Conservation (phyloP, 306 rosid genomes). For the Nissolia schottii region DNA sequence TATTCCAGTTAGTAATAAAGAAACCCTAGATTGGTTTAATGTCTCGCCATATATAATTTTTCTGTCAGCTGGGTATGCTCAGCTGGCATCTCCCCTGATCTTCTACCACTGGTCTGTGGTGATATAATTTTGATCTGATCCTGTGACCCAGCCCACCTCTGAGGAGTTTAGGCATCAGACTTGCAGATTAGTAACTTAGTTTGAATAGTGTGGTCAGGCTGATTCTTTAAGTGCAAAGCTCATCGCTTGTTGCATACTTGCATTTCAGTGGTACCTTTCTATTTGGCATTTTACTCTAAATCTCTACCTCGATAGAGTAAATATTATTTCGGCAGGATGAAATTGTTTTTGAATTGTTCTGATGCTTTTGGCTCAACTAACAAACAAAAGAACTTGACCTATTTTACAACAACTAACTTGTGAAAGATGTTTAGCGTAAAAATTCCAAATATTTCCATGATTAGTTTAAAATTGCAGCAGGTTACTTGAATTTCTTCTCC, state of each 20-base stretch:
- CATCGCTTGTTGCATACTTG: slow-evolving; percentile 1
- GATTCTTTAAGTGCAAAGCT: slow-evolving; percentile 12
- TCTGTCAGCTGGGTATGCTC: background rate
- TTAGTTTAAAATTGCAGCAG: slow-evolving; percentile 81
- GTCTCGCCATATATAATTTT: background rate
- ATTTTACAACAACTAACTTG: slow-evolving; percentile 13
- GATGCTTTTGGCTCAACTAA: slow-evolving; percentile 28
- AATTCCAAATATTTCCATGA: slow-evolving; percentile 43
- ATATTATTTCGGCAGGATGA: background rate
- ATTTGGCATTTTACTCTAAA: slow-evolving; percentile 2
- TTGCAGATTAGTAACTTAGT: slow-evolving; percentile 4
- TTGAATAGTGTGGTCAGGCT: slow-evolving; percentile 6
- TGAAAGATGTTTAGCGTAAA: slow-evolving; percentile 32
- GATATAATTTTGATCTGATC: background rate
- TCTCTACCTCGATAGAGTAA: background rate
- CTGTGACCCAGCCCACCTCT: background rate
- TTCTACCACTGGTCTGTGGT: background rate
- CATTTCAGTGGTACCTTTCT: slow-evolving; percentile 1
- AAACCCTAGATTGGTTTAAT: slow-evolving; percentile 12
- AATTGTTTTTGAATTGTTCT: slow-evolving; percentile 17
- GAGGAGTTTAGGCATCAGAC: background rate
- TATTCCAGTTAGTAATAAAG: background rate
- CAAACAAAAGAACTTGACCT: slow-evolving; percentile 18
- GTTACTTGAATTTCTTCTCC: slow-evolving; percentile 90
- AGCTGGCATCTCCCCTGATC: background rate